Percentiles rank a stretch among this genome's conserved stretches.
These are phyloP conservation scores for Venturia nashicola DNA, from an alignment of 2,329 filamentous ascomycete species.

Conservation along the genomic window DNA sequence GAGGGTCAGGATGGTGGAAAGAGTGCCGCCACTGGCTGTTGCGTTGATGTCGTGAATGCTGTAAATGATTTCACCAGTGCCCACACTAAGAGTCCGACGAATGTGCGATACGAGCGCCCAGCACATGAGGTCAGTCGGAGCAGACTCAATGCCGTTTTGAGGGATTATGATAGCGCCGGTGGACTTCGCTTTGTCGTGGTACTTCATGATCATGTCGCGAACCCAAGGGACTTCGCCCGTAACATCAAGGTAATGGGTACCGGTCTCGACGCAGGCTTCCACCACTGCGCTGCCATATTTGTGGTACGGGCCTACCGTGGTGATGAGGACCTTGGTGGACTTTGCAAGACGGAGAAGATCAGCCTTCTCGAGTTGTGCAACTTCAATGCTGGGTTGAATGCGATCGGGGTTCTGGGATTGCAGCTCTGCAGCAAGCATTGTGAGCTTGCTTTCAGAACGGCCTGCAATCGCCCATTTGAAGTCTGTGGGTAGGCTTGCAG, in stretches of 20 bases:
- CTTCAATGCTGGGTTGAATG: too few relatives aligned
- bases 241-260: slow-evolving; percentile 55
- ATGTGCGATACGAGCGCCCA: slow-evolving; percentile 37
- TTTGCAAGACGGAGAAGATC: too few relatives aligned
- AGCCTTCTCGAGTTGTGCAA: too few relatives aligned
- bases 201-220: slow-evolving; percentile 47
- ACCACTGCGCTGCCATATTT: slow-evolving; percentile 52
- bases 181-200: slow-evolving; percentile 39
- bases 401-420: too few relatives aligned
- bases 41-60: slow-evolving; percentile 38
- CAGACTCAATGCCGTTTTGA: slow-evolving; percentile 48
- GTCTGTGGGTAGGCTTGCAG: slow-evolving; percentile 53
- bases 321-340: slow-evolving; percentile 48
- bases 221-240: slow-evolving; percentile 56
- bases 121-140: slow-evolving; percentile 46
- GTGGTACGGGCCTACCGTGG: slow-evolving; percentile 50
- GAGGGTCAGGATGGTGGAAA: slow-evolving; percentile 52
- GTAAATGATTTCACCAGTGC: slow-evolving; percentile 38
- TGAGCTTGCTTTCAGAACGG: slow-evolving; percentile 62
- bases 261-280: slow-evolving; percentile 49
- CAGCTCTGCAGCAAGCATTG: slow-evolving; percentile 53
- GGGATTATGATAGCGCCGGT: slow-evolving; percentile 29
- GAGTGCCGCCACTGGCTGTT: slow-evolving; percentile 44
- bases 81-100: slow-evolving; percentile 36
- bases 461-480: slow-evolving; percentile 83